Conservation (phyloP, 2,329 filamentous ascomycete species). For the Rhynchosporium graminicola region DNA sequence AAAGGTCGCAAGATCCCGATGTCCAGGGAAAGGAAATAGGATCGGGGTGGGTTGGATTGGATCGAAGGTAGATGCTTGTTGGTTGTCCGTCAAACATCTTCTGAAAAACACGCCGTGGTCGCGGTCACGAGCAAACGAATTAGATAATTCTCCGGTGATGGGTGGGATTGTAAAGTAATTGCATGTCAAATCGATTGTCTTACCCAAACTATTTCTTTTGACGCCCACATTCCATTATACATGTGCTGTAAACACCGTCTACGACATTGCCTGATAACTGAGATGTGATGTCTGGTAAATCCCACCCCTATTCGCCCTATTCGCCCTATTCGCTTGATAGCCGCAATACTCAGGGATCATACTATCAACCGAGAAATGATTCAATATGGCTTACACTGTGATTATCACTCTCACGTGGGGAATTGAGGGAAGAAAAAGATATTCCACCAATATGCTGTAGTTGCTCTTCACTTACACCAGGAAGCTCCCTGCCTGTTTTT, state of each 20-base stretch:
- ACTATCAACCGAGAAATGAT: conserved; percentile 15
- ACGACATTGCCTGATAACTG: not conserved
- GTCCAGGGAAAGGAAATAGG: conserved; percentile 12
- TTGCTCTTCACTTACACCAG: conserved; percentile 2
- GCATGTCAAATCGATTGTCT: conserved; percentile 21
- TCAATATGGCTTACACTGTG: conserved; percentile 4
- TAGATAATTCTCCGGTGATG: conserved; percentile 17
- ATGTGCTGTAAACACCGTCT: not conserved
- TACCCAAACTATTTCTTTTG: conserved; percentile 4
- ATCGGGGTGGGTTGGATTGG: not conserved
- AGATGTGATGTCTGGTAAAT: not conserved
- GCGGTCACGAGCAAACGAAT: conserved; percentile 14
- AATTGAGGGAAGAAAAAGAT: not conserved
- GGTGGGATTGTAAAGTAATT: conserved; percentile 29
- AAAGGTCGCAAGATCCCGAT: conserved; percentile 24
- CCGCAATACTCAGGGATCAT: not conserved
- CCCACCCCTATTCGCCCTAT: too few relatives aligned
- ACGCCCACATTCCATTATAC: conserved; percentile 3
- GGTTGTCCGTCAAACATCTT: conserved; percentile 22
- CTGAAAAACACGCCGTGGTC: conserved; percentile 1
- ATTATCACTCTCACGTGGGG: conserved; percentile 2
- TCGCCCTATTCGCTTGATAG: conserved; percentile 5
- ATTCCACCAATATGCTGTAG: not conserved
- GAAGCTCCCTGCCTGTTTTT: not conserved
- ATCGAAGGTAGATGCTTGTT: conserved; percentile 28